A percentile compares a stretch with the other conserved stretches of the same genome.
phyloP scores from a whole-genome alignment of 495 filamentous ascomycete species.

The Apodospora peruviana region DNA sequence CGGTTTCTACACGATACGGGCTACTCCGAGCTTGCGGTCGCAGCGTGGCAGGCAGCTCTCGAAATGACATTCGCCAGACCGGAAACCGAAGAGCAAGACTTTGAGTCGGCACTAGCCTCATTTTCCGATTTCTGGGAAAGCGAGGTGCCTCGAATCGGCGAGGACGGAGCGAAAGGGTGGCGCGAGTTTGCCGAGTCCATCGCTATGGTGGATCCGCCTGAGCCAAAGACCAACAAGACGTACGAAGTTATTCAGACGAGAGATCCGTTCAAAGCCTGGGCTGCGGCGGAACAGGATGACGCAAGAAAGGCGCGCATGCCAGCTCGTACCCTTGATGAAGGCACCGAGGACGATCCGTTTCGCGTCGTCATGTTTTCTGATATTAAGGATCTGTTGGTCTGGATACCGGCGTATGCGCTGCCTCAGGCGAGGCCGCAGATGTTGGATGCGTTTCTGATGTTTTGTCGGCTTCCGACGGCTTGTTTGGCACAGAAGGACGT shows the following conservation, averaged over 20 bases:
- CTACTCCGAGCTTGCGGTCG: constrained; percentile 69
- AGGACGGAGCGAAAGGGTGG: constrained; percentile 69
- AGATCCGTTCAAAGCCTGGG: constrained; percentile 53
- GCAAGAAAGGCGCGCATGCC: constrained; percentile 50
- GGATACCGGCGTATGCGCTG: constrained; percentile 36
- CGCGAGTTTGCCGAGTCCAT: constrained; percentile 37
- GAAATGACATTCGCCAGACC: constrained; percentile 65
- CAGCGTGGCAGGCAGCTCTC: constrained; percentile 76
- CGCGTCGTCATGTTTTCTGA: constrained; percentile 75
- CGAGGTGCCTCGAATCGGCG: constrained; percentile 75
- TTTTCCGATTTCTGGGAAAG: constrained; percentile 82
- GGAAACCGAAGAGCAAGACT: constrained; percentile 22
- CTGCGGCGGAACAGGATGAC: constrained; percentile 49
- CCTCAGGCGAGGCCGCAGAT: constrained; percentile 37
- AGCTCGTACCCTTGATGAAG: constrained; percentile 57
- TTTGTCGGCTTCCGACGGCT: constrained; percentile 61
- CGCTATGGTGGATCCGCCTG: constrained; percentile 31
- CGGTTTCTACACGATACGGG: constrained; percentile 73
- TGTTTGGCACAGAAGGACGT: constrained; percentile 6
- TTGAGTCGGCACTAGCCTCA: constrained; percentile 27
- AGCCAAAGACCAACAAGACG: constrained; percentile 16
- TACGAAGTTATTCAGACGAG: constrained; percentile 18
- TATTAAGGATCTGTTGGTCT: constrained; percentile 56
- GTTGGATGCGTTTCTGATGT: constrained; percentile 63
- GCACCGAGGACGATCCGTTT: constrained; percentile 70